Evolutionary conservation across 2,329 filamentous ascomycete species (phyloP).

Genomic region (Paramyrothecium roridum): DNA sequence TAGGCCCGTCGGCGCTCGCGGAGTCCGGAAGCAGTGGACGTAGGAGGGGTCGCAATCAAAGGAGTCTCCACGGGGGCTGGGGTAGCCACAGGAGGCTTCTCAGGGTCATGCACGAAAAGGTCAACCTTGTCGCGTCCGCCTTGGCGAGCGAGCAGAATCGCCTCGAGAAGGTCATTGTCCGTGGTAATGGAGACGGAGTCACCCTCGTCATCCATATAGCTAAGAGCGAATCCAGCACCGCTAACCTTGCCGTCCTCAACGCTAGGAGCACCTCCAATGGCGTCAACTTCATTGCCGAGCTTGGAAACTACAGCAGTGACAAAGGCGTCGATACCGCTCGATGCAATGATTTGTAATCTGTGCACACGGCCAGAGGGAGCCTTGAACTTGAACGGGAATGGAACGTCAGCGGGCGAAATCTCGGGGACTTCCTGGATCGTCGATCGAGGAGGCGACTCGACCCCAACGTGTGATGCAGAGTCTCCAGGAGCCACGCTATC

Average conservation of each 20-base stretch:
- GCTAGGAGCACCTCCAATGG: conserved; percentile 75
- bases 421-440: conserved; percentile 48
- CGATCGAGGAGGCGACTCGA: conserved; percentile 72
- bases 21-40: conserved; percentile 42
- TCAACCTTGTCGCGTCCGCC: conserved; percentile 88
- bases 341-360: conserved; percentile 78
- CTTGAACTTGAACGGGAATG: conserved; percentile 99
- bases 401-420: conserved; percentile 60
- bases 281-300: conserved; percentile 77
- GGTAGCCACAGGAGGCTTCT: conserved; percentile 75
- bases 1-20: conserved; percentile 47
- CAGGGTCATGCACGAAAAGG: conserved; percentile 91
- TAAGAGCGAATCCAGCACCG: conserved; percentile 80
- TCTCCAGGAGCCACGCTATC: conserved; percentile 91
- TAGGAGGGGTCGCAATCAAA: conserved; percentile 41
- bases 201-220: conserved; percentile 95
- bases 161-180: conserved; percentile 87
- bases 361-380: conserved; percentile 93
- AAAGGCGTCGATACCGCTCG: conserved; percentile 77
- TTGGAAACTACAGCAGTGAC: conserved; percentile 77
- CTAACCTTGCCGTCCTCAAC: conserved; percentile 78
- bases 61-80: conserved; percentile 47
- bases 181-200: conserved; percentile 97
- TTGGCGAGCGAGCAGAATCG: conserved; percentile 78
- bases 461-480: conserved; percentile 88